Base-by-base conservation (phyloP, 352 stramenopile species). In the Thraustotheca clavata region DNA sequence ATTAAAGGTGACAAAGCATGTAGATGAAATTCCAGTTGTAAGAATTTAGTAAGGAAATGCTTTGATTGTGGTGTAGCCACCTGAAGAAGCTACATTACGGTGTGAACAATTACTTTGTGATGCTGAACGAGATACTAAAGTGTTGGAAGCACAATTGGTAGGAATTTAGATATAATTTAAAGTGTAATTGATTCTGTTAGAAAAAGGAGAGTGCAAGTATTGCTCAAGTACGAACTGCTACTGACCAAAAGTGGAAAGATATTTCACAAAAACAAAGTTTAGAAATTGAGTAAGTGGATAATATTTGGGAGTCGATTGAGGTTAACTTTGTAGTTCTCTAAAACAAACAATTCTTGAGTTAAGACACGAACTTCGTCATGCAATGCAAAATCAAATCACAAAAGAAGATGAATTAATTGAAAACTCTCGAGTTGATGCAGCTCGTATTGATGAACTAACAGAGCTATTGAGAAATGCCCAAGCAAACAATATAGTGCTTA, bases 371-470 rank as follows among this genome's bases (percentile, higher is more conserved):
- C 50, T 60, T 6, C 50, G 50, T n/a, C 24, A 60, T 6, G 9
- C 50, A 4, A n/a, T 47, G 5, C 50, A 60, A 20, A 18, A 48
- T 20, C 50, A 43, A 20, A 20, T 20, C 16, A 20, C 38, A 43
- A 20, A 16, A 43, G 38, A 43, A 20, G 39, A 47, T n/a, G 39
- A 47, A 4, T 47, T 2, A 24, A 47, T 2, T 2, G 27, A n/a
- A 24, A 47, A n/a, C 2, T n/a, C 39, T 24, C 39, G 39, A 4
- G 43, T 7, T 9, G 34, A 24, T 9, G 43, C 43, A 14, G 43
- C 43, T 1, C 54, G 54, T 24, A 62, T 50, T 40, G 54, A 62
- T 29, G 54, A 62, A 29, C 54, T 62, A 3, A 14, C n/a, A n/a
- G 9, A n/a, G 34, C 35, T 62, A 14, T 11, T 41, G 33, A 29